Conservation (phyloP, 352 stramenopile species). For the Proteromonas lacertae region DNA sequence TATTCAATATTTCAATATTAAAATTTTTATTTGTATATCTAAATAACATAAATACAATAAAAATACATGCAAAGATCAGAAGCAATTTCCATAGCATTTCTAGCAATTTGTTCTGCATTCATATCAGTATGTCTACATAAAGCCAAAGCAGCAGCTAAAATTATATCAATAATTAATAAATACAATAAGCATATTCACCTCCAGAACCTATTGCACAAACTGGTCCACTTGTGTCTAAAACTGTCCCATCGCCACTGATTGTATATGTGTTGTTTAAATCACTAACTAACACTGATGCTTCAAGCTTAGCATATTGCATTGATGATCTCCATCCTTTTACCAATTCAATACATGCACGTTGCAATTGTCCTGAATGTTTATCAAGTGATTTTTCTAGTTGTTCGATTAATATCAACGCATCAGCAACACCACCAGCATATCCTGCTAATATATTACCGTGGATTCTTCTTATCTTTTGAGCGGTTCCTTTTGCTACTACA, state of each 20-base stretch:
- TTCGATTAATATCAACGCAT: constrained; percentile 91
- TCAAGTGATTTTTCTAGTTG: constrained; percentile 86
- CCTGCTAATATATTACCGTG: constrained; percentile 58
- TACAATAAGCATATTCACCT: constrained; percentile 3
- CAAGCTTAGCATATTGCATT: constrained; percentile 79
- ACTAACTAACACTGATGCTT: constrained; percentile 72
- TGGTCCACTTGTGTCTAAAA: constrained; percentile 73
- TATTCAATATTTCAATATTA: too few relatives aligned
- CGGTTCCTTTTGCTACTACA: constrained; percentile 84
- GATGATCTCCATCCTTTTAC: constrained; percentile 92
- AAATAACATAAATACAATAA: too few relatives aligned
- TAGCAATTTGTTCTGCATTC: constrained; percentile 26
- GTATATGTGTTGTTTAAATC: constrained; percentile 69
- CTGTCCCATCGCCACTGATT: constrained; percentile 85
- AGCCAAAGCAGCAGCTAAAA: constrained; percentile 55
- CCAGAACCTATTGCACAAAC: constrained; percentile 25
- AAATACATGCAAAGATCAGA: constrained; percentile 88
- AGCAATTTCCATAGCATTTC: constrained; percentile 31
- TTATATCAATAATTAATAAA: not conserved
- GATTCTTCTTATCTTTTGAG: constrained; percentile 79
- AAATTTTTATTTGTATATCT: too few relatives aligned
- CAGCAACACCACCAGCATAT: constrained; percentile 77
- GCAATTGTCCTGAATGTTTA: constrained; percentile 80
- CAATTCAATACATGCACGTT: constrained; percentile 78
- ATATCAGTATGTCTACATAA: constrained; percentile 67